phyloP scores from a whole-genome alignment of 495 filamentous ascomycete species.

The Annulohypoxylon moriforme region DNA sequence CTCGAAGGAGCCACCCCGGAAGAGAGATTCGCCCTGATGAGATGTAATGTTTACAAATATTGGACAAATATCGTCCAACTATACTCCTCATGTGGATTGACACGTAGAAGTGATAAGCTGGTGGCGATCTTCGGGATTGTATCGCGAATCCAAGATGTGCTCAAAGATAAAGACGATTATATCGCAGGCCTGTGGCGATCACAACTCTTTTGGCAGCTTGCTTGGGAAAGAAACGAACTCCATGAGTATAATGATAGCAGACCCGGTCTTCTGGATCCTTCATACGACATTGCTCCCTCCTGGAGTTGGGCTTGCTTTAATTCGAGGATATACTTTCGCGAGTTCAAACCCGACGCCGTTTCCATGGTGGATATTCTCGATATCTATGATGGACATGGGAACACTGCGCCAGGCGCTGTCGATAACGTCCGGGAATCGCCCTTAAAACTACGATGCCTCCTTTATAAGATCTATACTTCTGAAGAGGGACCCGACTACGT shows the following conservation, averaged over 20 bases:
- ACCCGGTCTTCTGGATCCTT: not conserved
- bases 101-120: slow-evolving; percentile 8
- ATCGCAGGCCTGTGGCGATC: slow-evolving; percentile 15
- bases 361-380: not conserved
- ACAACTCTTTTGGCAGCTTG: slow-evolving; percentile 8
- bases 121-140: slow-evolving; percentile 10
- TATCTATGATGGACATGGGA: not conserved
- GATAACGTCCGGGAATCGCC: not conserved
- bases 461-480: not conserved
- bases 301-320: slow-evolving; percentile 19
- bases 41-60: not conserved
- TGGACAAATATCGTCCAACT: not conserved
- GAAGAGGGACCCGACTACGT: not conserved
- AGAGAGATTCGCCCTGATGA: not conserved
- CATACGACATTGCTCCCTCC: slow-evolving; percentile 13
- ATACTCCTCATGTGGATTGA: slow-evolving; percentile 1
- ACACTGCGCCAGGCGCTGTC: not conserved
- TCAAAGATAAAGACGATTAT: not conserved
- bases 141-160: not conserved
- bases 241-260: not conserved
- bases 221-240: not conserved
- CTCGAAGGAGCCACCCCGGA: not conserved
- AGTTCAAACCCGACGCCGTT: not conserved
- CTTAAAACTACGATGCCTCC: not conserved
- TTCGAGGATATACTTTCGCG: not conserved